Evolutionary conservation across 1,139 yeast genomes (phyloP).

Genomic region (Candida albicans): DNA sequence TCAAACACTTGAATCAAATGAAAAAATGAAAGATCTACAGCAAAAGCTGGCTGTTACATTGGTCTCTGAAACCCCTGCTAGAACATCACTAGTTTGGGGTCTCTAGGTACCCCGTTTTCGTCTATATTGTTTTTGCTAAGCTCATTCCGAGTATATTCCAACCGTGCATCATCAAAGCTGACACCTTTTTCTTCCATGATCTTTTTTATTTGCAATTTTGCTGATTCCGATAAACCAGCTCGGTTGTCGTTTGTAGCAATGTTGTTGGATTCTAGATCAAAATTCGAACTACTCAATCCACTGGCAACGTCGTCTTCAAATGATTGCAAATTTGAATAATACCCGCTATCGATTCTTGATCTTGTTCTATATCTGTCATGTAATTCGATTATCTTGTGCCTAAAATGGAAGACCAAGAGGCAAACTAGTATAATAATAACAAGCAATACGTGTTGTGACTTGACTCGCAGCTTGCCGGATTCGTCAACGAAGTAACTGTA

Average conservation of each 20-base stretch:
- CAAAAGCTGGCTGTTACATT: slow-evolving; percentile 4
- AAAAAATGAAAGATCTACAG: neutral
- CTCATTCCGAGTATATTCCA: slow-evolving; percentile 45
- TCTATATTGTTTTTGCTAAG: slow-evolving; percentile 57
- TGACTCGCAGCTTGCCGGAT: neutral
- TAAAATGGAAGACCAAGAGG: slow-evolving; percentile 22
- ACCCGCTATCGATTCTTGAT: slow-evolving; percentile 19
- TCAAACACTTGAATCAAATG: neutral
- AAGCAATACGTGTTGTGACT: slow-evolving; percentile 7
- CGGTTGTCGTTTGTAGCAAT: slow-evolving; percentile 55
- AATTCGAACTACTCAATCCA: slow-evolving; percentile 64
- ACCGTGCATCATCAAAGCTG: slow-evolving; percentile 71
- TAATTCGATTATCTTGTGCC: slow-evolving; percentile 24
- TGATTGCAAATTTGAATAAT: slow-evolving; percentile 25
- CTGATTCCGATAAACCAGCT: slow-evolving; percentile 56
- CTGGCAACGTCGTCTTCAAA: slow-evolving; percentile 61
- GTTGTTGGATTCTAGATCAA: slow-evolving; percentile 46
- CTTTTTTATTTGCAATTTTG: slow-evolving; percentile 50
- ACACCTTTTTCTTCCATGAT: slow-evolving; percentile 54
- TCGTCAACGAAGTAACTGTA: neutral
- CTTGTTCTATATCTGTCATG: slow-evolving; percentile 28
- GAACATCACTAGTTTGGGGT: slow-evolving; percentile 42
- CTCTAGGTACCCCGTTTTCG: slow-evolving; percentile 38
- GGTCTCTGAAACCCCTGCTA: neutral
- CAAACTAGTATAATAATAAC: neutral